Evolutionary conservation across 176 grass and related monocot genomes (phyloP), one percentile per base, ranked within the genome.

Genomic region (Eragrostis nindensis): DNA sequence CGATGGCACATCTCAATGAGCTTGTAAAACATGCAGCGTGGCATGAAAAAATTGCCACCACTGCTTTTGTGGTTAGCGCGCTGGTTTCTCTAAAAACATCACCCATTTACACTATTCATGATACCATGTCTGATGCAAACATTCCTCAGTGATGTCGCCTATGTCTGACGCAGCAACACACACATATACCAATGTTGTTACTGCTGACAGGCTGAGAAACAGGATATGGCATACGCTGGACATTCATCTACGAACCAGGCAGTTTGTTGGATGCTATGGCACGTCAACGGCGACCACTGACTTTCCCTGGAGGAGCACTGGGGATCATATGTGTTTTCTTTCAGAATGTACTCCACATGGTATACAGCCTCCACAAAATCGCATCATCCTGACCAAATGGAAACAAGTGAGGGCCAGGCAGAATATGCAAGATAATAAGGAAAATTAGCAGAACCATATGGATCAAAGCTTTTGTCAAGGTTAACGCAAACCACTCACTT

Each of bases 281-380:
- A 38, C 45, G 15, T 8, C 47, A 74, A 22, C 18, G 19, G 32
- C 39, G 5, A 55, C 2, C 3, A 19, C 6, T 63, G 14, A 61
- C 11, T 61, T 11, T 5, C 16, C 42, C 61, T 82, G 55, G 45
- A 57, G 17, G 24, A 14, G 22, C 44, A 70, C 13, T 18, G 62
- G 63, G n/a, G 65, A 68, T 79, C 68, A 85, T 16, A 13, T 71
- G 60, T 87, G 62, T 78, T 88, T 84, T 80, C 80, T 30, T 83
- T 80, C 48, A 85, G n/a, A n/a, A n/a, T n/a, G n/a, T n/a, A n/a
- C n/a, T n/a, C n/a, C n/a, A n/a, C n/a, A n/a, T n/a, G n/a, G n/a
- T n/a, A n/a, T n/a, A n/a, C n/a, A 94, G 71, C 70, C 92, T 94
- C 95, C 90, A 91, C 48, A 98, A 79, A 73, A 86, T 91, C 4